A percentile compares a stretch with the other conserved stretches of the same genome.
Conservation (phyloP, 1,284 basidiomycete species). For the Xerocomus amazonicus region DNA sequence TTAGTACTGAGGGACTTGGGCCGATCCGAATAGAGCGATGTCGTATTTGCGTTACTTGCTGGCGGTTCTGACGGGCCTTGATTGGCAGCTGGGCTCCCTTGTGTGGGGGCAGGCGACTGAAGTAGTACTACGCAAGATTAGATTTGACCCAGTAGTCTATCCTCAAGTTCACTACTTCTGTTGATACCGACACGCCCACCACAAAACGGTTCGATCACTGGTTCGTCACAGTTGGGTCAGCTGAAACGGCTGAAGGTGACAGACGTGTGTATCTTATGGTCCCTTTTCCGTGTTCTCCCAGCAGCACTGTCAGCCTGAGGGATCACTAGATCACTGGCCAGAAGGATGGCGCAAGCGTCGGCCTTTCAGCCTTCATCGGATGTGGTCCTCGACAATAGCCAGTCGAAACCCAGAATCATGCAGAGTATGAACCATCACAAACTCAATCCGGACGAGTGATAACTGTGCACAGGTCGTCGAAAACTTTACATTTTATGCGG, state of each 20-base stretch:
- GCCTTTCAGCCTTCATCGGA: neutral
- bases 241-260: neutral
- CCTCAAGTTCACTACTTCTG: too few relatives aligned
- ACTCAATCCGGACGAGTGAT: neutral
- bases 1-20: constrained; percentile 53
- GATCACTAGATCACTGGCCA: too few relatives aligned
- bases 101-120: too few relatives aligned
- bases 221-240: too few relatives aligned
- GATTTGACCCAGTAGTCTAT: too few relatives aligned
- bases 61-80: neutral
- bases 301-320: neutral
- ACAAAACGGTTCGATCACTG: too few relatives aligned
- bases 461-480: constrained; percentile 17
- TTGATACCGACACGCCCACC: too few relatives aligned
- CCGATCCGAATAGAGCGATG: constrained; percentile 16
- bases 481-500: constrained; percentile 16
- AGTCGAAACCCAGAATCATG: neutral
- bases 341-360: too few relatives aligned
- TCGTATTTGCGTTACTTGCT: neutral
- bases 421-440: constrained; percentile 14
- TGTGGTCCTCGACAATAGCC: too few relatives aligned
- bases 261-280: constrained; percentile 16
- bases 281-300: neutral
- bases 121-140: too few relatives aligned
- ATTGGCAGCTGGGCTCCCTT: neutral